These are phyloP conservation scores for Aureobasidium subglaciale DNA, from an alignment of 2,329 filamentous ascomycete species.

Conservation along the genomic window DNA sequence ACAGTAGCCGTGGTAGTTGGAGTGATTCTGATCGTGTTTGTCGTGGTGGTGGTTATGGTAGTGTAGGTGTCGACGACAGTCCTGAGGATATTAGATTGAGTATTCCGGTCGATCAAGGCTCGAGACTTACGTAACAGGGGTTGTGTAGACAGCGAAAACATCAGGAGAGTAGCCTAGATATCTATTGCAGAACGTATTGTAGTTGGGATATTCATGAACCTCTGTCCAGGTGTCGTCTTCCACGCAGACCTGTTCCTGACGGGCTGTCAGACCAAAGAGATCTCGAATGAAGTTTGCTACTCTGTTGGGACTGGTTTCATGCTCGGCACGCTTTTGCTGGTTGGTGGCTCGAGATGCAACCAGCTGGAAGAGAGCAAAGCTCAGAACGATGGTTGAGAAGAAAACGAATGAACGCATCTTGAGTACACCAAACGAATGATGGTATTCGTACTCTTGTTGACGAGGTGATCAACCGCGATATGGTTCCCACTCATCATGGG, in stretches of 20 bases:
- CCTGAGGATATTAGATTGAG: slow-evolving; percentile 5
- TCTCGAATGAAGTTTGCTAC: slow-evolving; percentile 21
- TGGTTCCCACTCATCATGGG: not conserved
- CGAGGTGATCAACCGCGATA: not conserved
- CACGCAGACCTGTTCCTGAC: slow-evolving; percentile 20
- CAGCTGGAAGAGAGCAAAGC: slow-evolving; percentile 19
- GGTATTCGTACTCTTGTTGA: not conserved
- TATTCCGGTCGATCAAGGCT: too few relatives aligned
- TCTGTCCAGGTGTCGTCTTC: slow-evolving; percentile 23
- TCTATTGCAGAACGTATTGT: slow-evolving; percentile 16
- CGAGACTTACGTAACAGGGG: slow-evolving; percentile 25
- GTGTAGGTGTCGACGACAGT: slow-evolving; percentile 19
- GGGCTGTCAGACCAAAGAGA: slow-evolving; percentile 20
- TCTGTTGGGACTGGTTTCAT: slow-evolving; percentile 16
- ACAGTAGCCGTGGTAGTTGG: slow-evolving; percentile 23
- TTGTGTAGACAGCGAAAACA: slow-evolving; percentile 23
- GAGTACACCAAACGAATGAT: slow-evolving; percentile 15
- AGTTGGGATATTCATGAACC: slow-evolving; percentile 23
- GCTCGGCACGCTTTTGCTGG: slow-evolving; percentile 18
- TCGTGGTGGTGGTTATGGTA: slow-evolving; percentile 20
- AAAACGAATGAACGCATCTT: slow-evolving; percentile 17
- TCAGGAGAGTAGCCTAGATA: slow-evolving; percentile 9
- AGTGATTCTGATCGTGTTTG: slow-evolving; percentile 18
- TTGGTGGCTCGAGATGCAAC: slow-evolving; percentile 23
- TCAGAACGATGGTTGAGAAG: slow-evolving; percentile 12